Percentiles rank a stretch among this genome's conserved stretches.
These are phyloP conservation scores for Chrysoporthe puriensis DNA, from an alignment of 2,329 filamentous ascomycete species.

Conservation along the genomic window DNA sequence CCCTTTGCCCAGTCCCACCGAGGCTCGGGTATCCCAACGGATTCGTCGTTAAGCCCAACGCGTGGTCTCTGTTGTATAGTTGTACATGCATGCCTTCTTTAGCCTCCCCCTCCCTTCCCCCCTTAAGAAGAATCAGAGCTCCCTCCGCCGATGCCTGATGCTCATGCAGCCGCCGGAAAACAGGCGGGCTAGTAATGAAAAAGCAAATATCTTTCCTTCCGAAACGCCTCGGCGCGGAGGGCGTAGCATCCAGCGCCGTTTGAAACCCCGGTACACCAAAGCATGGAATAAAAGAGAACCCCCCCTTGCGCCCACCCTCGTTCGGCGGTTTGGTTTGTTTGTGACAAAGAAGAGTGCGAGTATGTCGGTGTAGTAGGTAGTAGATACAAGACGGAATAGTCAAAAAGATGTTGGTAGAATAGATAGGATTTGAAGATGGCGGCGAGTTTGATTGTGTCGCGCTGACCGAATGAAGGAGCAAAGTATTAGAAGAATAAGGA, in stretches of 20 bases:
- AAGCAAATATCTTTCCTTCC: slow-evolving; percentile 15
- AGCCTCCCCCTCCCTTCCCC: neutral
- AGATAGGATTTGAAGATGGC: neutral
- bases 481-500: slow-evolving; percentile 3
- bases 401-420: slow-evolving; percentile 1
- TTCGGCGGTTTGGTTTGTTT: slow-evolving; percentile 21
- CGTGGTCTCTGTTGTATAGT: slow-evolving; percentile 3
- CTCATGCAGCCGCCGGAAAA: slow-evolving; percentile 19
- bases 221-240: slow-evolving; percentile 26
- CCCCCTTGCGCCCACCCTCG: slow-evolving; percentile 23
- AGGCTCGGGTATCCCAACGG: slow-evolving; percentile 12
- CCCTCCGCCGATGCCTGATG: slow-evolving; percentile 12
- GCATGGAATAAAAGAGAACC: neutral
- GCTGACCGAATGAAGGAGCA: neutral
- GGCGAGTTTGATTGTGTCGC: neutral
- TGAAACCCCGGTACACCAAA: slow-evolving; percentile 13
- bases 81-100: slow-evolving; percentile 11
- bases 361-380: slow-evolving; percentile 17
- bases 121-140: neutral
- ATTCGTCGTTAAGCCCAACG: slow-evolving; percentile 5
- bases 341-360: slow-evolving; percentile 25
- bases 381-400: slow-evolving; percentile 26
- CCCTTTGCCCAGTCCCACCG: neutral
- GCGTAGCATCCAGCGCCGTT: slow-evolving; percentile 23
- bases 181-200: neutral